Evolutionary conservation across 2,329 filamentous ascomycete genomes (phyloP), one percentile per base, ranked within the genome.

Genomic region (Stemphylium lycopersici): DNA sequence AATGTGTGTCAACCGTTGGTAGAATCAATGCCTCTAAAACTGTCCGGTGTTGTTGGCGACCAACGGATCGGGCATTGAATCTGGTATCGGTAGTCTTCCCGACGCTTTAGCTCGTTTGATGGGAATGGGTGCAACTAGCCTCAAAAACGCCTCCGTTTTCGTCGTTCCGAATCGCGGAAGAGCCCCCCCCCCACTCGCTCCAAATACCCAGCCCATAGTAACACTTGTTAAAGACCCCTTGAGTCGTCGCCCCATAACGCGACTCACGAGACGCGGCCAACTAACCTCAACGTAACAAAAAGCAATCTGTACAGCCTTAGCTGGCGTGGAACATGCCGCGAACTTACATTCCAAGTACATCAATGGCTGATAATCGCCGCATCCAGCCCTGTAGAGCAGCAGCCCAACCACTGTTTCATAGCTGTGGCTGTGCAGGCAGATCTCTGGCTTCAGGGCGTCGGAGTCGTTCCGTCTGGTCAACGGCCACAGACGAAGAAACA

Each of bases 61-160:
- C 15, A 8, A 36, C 20, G 32, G 37, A 33, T 34, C 52, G 52
- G 56, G 51, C 48, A 49, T 56, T 43, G 42, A 36, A 13, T 50
- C 56, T 57, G 49, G 37, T 47, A 53, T 54, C 39, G 42, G 58
- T 52, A 55, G 34, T 52, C 49, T 15, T 44, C 16, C 58, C 48
- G 48, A 46, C 33, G 24, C 16, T n/a, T 46, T 52, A 34, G 31
- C 37, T 34, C 12, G 32, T 48, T 22, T 6, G 5, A 46, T 13
- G 22, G 13, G 15, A 20, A 11, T 34, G 22, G 32, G 11, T 34
- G n/a, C 20, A 24, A 36, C 6, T 36, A 45, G 42, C 31, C 20
- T 16, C 18, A 36, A 29, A 29, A 34, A 33, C 22, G 22, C 15
- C 24, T 38, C 22, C n/a, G 22, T 38, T 46, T 38, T 31, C 32